Evolutionary conservation across 2,329 filamentous ascomycete species (phyloP), one percentile per base, ranked within the genome.

Genomic region (Chaetothyriales sp.): DNA sequence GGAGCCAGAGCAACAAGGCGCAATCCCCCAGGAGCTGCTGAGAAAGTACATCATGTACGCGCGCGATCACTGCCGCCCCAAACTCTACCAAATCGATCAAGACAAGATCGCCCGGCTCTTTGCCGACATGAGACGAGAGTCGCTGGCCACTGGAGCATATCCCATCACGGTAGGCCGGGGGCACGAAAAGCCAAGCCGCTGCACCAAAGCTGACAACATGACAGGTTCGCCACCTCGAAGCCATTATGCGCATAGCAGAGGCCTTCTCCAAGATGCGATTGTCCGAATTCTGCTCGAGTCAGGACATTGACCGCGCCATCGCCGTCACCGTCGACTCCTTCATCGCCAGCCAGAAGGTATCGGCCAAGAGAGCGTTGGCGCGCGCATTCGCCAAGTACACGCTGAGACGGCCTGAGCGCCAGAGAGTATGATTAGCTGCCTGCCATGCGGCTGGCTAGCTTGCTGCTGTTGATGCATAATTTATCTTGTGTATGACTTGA

Each of bases 31-130:
- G 65, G 87, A 92, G 61, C 73, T 98, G 46, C 73, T 98, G 59
- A 77, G 92, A 58, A 98, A 98, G 70, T 98, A 97, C 68, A 98
- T 98, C 60, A 76, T 97, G 18, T 98, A 95, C 64, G 89, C 92
- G 0, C 79, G 90, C 29, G 89, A 95, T 67, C 85, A 84, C 62
- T 94, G 87, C 68, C 79, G 78, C 50, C 92, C 92, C 7, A 97
- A 95, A 71, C 77, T 98, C 7, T 95, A 95, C 67, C 87, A 97
- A 66, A 94, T 98, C 69, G 92, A 98, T 61, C 87, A 95, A 67
- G 92, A 97, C 71, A 98, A 98, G 73, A 81, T 98, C 29, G 86
- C 92, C 1, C 79, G 90, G 48, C 75, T 98, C 7, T 98, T 97
- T 66, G 86, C 89, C 25, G 92, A 98, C 65, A 97, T 98, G 90